Evolutionary conservation across 257 asterid species (phyloP), one percentile per base, ranked within the genome.

Genomic region (Petrea volubilis): DNA sequence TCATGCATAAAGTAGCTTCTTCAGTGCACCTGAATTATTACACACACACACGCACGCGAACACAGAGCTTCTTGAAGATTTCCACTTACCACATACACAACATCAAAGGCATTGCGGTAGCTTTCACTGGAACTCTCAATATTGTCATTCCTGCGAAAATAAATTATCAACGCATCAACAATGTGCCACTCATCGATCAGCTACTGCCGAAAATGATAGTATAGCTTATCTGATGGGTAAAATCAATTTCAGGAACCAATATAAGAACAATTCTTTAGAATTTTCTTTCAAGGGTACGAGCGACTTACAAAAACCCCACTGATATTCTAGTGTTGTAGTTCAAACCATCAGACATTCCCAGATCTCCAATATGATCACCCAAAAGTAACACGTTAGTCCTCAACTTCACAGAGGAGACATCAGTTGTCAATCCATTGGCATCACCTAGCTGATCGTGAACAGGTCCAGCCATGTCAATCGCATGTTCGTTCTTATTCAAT

Each of bases 291-390:
- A 3, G 49, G 34, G 64, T 62, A 74, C 17, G 36, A 20, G n/a
- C 12, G 51, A 88, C 98, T 93, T 79, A 93, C 97, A 93, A 81
- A 77, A 90, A 93, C 74, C 97, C 98, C 40, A 90, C 89, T 50
- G 98, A 93, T 75, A 93, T 93, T 74, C 87, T 81, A 68, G 96
- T 84, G 43, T 80, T 81, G 64, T 85, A 93, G 76, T 86, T 85
- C 80, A 93, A 79, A 76, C 98, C 97, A 67, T 93, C 97, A 38
- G 97, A 88, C 97, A 93, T 93, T 74, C 98, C 96, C 80, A 93
- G 84, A 81, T 93, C 97, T 71, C 98, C 98, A 69, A 90, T 79
- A 70, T 90, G 98, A 79, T 90, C 98, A 65, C 97, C 98, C 38
- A 93, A 91, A 65, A 93, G 97, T 69, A 93, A 82, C 85, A 93